phyloP scores from a whole-genome alignment of 2,329 filamentous ascomycete genomes.

The Paecilomyces sp. region DNA sequence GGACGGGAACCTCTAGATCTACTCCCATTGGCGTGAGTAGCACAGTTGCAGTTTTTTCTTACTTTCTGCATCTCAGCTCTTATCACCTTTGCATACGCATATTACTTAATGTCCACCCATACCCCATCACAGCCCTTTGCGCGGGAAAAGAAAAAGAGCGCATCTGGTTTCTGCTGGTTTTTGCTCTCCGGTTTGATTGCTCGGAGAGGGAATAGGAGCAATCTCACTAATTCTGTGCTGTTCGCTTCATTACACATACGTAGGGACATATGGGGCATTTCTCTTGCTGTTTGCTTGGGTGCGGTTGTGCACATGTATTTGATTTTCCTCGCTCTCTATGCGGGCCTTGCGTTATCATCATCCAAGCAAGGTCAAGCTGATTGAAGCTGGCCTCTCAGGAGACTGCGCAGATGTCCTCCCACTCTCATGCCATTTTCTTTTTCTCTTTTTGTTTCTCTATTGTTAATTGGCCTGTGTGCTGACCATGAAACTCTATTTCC shows the following conservation, averaged over 20 bases:
- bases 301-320: conserved; percentile 16
- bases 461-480: conserved; percentile 7
- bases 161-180: conserved; percentile 1
- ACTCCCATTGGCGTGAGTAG: not conserved
- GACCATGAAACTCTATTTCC: conserved; percentile 15
- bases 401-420: conserved; percentile 8
- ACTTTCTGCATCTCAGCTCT: not conserved
- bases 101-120: not conserved
- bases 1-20: not conserved
- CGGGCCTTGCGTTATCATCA: conserved; percentile 14
- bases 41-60: not conserved
- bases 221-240: conserved; percentile 23
- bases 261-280: conserved; percentile 28
- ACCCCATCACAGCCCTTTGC: not conserved
- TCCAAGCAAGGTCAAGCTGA: conserved; percentile 18
- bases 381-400: conserved; percentile 15
- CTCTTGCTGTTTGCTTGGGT: conserved; percentile 18
- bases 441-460: not conserved
- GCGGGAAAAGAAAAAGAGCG: not conserved
- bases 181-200: not conserved
- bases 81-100: not conserved
- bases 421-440: conserved; percentile 6
- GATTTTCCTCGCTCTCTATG: conserved; percentile 11
- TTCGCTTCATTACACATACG: conserved; percentile 32
- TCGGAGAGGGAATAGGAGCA: not conserved